phyloP scores from a whole-genome alignment of 805 yeast genomes.

The Candida insectalens region DNA sequence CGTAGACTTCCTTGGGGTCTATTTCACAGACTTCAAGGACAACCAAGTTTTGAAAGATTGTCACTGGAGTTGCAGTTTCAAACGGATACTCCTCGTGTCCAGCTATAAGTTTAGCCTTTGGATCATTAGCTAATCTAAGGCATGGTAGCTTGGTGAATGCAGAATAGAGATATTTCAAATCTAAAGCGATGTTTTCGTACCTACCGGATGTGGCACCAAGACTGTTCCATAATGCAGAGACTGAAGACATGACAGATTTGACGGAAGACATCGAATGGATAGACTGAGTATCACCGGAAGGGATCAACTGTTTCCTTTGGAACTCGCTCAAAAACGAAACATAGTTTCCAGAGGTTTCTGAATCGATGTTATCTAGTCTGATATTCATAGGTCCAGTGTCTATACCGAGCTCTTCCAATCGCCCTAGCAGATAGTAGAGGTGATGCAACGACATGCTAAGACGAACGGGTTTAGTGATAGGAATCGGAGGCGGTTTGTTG shows the following conservation, averaged over 20 bases:
- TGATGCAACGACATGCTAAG: slow-evolving; percentile 55
- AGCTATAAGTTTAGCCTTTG: slow-evolving; percentile 44
- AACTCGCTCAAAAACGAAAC: slow-evolving; percentile 54
- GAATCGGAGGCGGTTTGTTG: background rate
- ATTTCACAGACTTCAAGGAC: slow-evolving; percentile 51
- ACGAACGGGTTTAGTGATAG: slow-evolving; percentile 37
- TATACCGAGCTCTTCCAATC: slow-evolving; percentile 38
- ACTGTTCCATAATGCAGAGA: slow-evolving; percentile 31
- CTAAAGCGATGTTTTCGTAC: slow-evolving; percentile 30
- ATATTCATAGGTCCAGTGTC: slow-evolving; percentile 55
- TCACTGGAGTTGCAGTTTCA: slow-evolving; percentile 59
- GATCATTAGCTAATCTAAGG: slow-evolving; percentile 48
- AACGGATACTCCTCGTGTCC: slow-evolving; percentile 66
- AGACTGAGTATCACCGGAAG: slow-evolving; percentile 31
- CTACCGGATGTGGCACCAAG: slow-evolving; percentile 31
- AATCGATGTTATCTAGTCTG: slow-evolving; percentile 45
- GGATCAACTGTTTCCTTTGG: slow-evolving; percentile 25
- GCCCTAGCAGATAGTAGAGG: slow-evolving; percentile 48
- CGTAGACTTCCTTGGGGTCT: slow-evolving; percentile 56
- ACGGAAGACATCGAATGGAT: slow-evolving; percentile 51
- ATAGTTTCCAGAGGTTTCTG: slow-evolving; percentile 37
- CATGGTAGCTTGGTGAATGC: slow-evolving; percentile 62
- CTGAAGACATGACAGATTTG: slow-evolving; percentile 40
- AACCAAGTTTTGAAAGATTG: slow-evolving; percentile 49
- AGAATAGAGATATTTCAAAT: slow-evolving; percentile 46